Conservation (phyloP, 73 alveolate genomes). For the Breviolum minutum region DNA sequence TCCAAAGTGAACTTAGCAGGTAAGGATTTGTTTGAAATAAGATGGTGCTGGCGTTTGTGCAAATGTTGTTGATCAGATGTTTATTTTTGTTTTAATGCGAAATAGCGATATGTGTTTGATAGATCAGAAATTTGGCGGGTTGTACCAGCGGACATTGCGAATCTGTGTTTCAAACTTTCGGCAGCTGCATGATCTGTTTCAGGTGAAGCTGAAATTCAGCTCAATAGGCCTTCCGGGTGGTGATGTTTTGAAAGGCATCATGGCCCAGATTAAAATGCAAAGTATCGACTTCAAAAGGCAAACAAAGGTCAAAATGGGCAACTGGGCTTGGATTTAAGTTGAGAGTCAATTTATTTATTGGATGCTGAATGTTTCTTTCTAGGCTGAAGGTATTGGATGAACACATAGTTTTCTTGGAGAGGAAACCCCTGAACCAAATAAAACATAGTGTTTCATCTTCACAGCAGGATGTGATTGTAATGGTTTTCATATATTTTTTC, state of each 20-base stretch:
- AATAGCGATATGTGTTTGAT: background rate
- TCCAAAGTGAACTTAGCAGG: too few relatives aligned
- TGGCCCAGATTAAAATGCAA: background rate
- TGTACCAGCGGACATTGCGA: background rate
- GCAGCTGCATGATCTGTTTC: background rate
- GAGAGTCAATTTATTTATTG: background rate
- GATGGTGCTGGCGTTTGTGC: background rate
- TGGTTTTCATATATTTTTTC: background rate
- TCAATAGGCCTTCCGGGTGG: slow-evolving; percentile 9
- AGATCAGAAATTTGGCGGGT: background rate
- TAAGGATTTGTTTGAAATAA: too few relatives aligned
- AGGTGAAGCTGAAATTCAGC: slow-evolving; percentile 91
- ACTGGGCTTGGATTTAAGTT: too few relatives aligned
- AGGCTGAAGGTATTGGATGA: too few relatives aligned
- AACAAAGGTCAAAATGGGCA: background rate
- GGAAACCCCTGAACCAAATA: too few relatives aligned
- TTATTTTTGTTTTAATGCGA: too few relatives aligned
- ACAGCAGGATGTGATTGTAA: background rate
- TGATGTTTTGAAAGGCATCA: background rate
- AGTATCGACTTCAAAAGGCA: background rate
- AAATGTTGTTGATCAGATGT: background rate
- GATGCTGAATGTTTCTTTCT: background rate
- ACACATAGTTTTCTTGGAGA: too few relatives aligned
- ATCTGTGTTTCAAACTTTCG: background rate
- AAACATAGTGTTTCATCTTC: background rate